Base-by-base conservation (phyloP, 1,139 yeast species). In the Debaryomyces udenii region DNA sequence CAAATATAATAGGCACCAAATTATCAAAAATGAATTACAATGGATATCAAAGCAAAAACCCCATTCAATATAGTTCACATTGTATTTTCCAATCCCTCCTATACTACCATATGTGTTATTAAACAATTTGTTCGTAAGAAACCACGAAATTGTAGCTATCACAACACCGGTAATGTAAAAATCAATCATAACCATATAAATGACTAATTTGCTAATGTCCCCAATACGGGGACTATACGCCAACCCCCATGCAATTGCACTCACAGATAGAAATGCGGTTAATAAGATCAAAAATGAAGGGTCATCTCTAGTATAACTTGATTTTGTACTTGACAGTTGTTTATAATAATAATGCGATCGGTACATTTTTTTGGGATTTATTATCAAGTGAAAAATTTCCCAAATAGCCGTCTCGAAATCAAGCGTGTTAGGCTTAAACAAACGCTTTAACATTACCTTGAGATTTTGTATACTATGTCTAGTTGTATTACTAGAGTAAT, bases 31-130 rank as follows among this genome's bases (percentile, higher is more conserved):
- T 27, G 96, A 80, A 62, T 90, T 90, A 65, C 96, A 89, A 62
- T 90, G 97, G 18, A 90, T 83, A 57, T 90, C 97, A 61, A 90
- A 90, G 64, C 97, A 89, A 59, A 88, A 90, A 0, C 93, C 91
- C 96, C 96, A 90, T 57, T 89, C 96, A 37, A 90, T 73, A 48
- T 81, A 79, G 41, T 80, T 80, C 33, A 78, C 75, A 40, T 58
- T 64, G 45, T 62, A 62, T 37, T 47, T 51, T 18, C 48, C 48
- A 24, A 53, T 24, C 6, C 48, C 48, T 13, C 68, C 64, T 9
- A 57, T 52, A 4, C 58, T 57, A 4, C 78, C 76, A 49, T 74
- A 62, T n/a, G 66, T 52, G 42, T 60, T 59, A 44, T 68, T 70
- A 50, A 88, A 75, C 45, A 86, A 71, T 51, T 74, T 74, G 57